These are phyloP conservation scores for Macrocystidia cucumis DNA, from an alignment of 1,284 basidiomycete genomes.

Conservation along the genomic window DNA sequence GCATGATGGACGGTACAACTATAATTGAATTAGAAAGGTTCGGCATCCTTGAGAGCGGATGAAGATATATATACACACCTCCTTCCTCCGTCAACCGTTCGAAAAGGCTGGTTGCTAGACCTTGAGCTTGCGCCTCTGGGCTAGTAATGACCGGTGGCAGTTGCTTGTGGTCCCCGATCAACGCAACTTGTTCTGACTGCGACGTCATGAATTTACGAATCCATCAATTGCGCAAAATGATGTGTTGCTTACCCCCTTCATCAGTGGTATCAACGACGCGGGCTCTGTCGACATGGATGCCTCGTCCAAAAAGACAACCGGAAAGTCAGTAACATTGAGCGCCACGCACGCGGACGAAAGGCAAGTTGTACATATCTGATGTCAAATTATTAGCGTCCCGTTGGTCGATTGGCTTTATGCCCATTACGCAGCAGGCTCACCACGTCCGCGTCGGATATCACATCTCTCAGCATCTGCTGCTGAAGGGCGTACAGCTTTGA, in stretches of 20 bases:
- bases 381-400: too few species aligned
- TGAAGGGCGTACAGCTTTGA: constrained; percentile 39
- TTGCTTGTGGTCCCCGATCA: constrained; percentile 96
- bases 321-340: constrained; percentile 75
- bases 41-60: background rate
- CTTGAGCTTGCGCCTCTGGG: constrained; percentile 60
- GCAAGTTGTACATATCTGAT: constrained; percentile 79
- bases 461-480: constrained; percentile 50
- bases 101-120: constrained; percentile 79
- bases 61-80: constrained; percentile 31
- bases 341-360: constrained; percentile 59
- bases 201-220: constrained; percentile 10
- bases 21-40: constrained; percentile 9
- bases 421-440: constrained; percentile 36
- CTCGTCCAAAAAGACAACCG: constrained; percentile 91
- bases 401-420: background rate
- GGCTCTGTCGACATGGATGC: constrained; percentile 96
- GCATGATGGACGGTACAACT: constrained; percentile 81
- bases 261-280: constrained; percentile 76
- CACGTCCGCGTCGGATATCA: constrained; percentile 65
- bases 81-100: constrained; percentile 81
- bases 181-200: constrained; percentile 73
- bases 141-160: constrained; percentile 86
- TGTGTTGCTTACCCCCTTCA: constrained; percentile 82
- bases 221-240: constrained; percentile 8